Conservation (phyloP, 1,139 yeast species). For the Yamadazyma membranifaciens region DNA sequence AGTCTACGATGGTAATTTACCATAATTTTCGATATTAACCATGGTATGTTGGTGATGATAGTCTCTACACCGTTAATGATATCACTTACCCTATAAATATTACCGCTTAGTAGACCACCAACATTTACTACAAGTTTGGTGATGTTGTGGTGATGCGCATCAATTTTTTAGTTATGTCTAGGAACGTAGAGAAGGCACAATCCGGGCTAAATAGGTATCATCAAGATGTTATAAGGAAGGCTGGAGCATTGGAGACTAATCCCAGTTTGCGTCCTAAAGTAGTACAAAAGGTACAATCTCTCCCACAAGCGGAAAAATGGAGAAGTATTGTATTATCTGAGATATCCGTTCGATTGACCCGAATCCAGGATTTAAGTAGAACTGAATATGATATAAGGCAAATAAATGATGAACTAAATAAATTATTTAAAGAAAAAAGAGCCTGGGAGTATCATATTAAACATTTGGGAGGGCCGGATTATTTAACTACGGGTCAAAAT, state of each 20-base stretch:
- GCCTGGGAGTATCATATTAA: conserved; percentile 79
- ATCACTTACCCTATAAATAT: too few relatives aligned
- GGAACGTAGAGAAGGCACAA: conserved; percentile 75
- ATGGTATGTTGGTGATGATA: too few relatives aligned
- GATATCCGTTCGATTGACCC: conserved; percentile 57
- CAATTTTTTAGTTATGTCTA: conserved; percentile 48
- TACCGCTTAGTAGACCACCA: too few relatives aligned
- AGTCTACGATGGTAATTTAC: not conserved
- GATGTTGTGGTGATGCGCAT: conserved; percentile 8
- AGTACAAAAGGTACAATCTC: conserved; percentile 50
- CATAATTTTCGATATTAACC: too few relatives aligned
- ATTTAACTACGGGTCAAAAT: conserved; percentile 29
- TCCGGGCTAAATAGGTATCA: conserved; percentile 67
- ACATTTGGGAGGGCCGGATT: conserved; percentile 70
- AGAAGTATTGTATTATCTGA: conserved; percentile 64
- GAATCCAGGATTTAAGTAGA: conserved; percentile 62
- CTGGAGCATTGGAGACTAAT: conserved; percentile 59
- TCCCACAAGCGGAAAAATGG: conserved; percentile 78
- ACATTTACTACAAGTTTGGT: too few relatives aligned
- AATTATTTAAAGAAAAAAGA: conserved; percentile 60
- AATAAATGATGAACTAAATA: conserved; percentile 73
- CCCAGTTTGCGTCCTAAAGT: conserved; percentile 62
- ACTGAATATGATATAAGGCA: conserved; percentile 67
- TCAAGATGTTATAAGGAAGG: conserved; percentile 56
- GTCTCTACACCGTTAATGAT: too few relatives aligned